These are phyloP conservation scores for Phytophthora idaei DNA, from an alignment of 352 stramenopile genomes.

Conservation along the genomic window DNA sequence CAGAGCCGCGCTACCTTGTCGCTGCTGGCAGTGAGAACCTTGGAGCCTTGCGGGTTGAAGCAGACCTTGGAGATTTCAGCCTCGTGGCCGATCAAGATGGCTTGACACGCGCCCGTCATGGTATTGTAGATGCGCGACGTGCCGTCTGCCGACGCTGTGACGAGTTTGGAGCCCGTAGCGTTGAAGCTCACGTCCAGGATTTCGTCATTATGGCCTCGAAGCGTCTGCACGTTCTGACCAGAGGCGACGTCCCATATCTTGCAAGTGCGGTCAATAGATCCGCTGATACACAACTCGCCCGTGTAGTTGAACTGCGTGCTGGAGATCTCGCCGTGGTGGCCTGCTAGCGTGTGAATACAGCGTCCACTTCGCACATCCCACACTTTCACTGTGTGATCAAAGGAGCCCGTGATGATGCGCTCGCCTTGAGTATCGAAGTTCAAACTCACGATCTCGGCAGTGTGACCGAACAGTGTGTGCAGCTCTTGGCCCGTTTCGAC, in stretches of 20 bases:
- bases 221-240: slow-evolving; percentile 92
- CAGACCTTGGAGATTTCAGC: slow-evolving; percentile 95
- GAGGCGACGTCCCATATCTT: slow-evolving; percentile 94
- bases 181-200: slow-evolving; percentile 97
- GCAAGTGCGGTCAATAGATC: slow-evolving; percentile 94
- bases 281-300: slow-evolving; percentile 91
- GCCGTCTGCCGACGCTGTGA: slow-evolving; percentile 93
- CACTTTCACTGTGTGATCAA: slow-evolving; percentile 95
- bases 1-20: slow-evolving; percentile 95
- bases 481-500: slow-evolving; percentile 94
- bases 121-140: slow-evolving; percentile 96
- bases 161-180: slow-evolving; percentile 93
- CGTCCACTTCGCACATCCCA: slow-evolving; percentile 86
- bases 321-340: slow-evolving; percentile 96
- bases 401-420: slow-evolving; percentile 94
- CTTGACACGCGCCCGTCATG: slow-evolving; percentile 94
- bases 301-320: slow-evolving; percentile 96
- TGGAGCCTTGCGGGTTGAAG: slow-evolving; percentile 96
- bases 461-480: slow-evolving; percentile 94
- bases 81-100: slow-evolving; percentile 95
- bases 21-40: slow-evolving; percentile 93
- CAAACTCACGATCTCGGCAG: slow-evolving; percentile 93
- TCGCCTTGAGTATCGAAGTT: slow-evolving; percentile 95
- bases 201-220: slow-evolving; percentile 95
- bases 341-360: slow-evolving; percentile 92